Percentiles rank a stretch among this genome's conserved stretches.
These are phyloP conservation scores for Teunomyces pallodes DNA, from an alignment of 805 yeast genomes.

Conservation along the genomic window DNA sequence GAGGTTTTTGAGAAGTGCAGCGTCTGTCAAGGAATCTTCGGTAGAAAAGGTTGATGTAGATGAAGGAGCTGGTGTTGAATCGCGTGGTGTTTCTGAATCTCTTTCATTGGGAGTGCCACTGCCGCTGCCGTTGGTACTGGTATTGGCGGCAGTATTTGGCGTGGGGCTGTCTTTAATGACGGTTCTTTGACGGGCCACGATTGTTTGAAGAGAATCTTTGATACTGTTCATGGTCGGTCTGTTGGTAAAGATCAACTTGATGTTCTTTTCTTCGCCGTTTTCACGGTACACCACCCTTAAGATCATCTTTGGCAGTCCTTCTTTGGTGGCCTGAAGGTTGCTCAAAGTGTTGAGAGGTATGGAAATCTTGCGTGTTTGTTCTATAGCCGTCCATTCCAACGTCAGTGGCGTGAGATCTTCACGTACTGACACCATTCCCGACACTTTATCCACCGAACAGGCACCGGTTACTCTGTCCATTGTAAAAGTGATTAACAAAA, in stretches of 20 bases:
- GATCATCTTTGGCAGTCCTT: conserved; percentile 63
- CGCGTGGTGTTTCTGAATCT: conserved; percentile 10
- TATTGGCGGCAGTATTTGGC: conserved; percentile 2
- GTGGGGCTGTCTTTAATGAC: conserved; percentile 37
- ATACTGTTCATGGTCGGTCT: conserved; percentile 74
- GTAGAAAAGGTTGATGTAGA: conserved; percentile 8
- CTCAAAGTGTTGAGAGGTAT: conserved; percentile 35
- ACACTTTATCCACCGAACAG: conserved; percentile 38
- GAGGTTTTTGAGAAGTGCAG: conserved; percentile 62
- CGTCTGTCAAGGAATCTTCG: conserved; percentile 25
- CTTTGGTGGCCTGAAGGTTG: conserved; percentile 69
- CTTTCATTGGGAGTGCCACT: not conserved
- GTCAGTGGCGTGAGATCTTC: conserved; percentile 43
- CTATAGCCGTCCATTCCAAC: conserved; percentile 45
- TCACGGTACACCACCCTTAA: conserved; percentile 53
- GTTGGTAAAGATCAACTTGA: conserved; percentile 61
- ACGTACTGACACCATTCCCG: conserved; percentile 40
- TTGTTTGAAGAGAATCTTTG: conserved; percentile 64
- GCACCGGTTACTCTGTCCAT: conserved; percentile 37
- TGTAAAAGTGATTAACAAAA: not conserved
- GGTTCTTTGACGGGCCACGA: conserved; percentile 63
- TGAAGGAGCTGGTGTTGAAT: not conserved
- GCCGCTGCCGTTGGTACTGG: too few species aligned
- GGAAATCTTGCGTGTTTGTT: conserved; percentile 30
- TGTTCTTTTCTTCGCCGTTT: conserved; percentile 26